These are phyloP conservation scores for Setaria viridis DNA, from an alignment of 202 grass and related monocot species.

Conservation along the genomic window DNA sequence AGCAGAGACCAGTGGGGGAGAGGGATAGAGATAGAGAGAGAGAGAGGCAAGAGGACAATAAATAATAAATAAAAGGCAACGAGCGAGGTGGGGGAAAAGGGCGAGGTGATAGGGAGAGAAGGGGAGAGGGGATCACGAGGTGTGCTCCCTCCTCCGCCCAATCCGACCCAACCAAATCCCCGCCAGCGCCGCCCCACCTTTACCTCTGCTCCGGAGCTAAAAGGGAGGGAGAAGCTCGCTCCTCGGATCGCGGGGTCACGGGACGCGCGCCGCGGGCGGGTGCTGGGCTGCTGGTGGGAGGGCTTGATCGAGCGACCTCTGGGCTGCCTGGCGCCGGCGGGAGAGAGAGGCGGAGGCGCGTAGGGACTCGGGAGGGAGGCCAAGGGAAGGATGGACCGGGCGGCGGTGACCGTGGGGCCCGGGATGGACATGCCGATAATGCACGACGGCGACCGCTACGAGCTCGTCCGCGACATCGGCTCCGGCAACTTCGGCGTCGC, in stretches of 20 bases:
- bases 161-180: constrained; percentile 33
- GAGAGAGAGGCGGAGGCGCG: neutral
- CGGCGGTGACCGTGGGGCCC: constrained; percentile 80
- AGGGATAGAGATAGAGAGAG: neutral
- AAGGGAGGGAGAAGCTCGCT: neutral
- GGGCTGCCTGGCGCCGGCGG: constrained; percentile 1
- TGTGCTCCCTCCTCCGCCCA: constrained; percentile 49
- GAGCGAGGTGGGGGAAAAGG: constrained; percentile 31
- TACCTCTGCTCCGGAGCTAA: neutral
- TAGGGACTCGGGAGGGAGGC: neutral
- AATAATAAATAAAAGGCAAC: constrained; percentile 38
- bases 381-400: constrained; percentile 69
- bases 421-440: constrained; percentile 99
- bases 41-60: neutral
- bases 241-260: constrained; percentile 45
- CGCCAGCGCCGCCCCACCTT: neutral
- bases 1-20: neutral
- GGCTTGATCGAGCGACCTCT: neutral
- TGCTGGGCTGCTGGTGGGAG: neutral
- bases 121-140: constrained; percentile 49
- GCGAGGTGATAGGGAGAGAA: constrained; percentile 39
- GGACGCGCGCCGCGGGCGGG: neutral
- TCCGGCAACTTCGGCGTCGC: constrained; percentile 97
- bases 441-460: constrained; percentile 98
- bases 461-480: constrained; percentile 92